Base-by-base conservation (phyloP, 352 stramenopile genomes). In the Hyaloperonospora brassicae region DNA sequence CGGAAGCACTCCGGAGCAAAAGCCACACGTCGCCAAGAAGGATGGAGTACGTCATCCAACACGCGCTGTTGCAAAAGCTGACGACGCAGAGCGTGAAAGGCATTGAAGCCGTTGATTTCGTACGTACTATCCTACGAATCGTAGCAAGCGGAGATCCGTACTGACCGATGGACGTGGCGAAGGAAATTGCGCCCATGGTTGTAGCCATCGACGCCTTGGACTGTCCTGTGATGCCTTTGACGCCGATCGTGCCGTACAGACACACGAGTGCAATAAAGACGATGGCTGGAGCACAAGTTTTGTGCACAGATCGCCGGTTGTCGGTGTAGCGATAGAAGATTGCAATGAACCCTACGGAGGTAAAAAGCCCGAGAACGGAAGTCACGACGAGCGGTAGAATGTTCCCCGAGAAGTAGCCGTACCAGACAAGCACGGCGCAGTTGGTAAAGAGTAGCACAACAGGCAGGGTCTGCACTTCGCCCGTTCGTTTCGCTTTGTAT, bases 381-480 rank as follows among this genome's bases (percentile, higher is more conserved):
- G 75, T 87, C 21, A 59, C 55, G 23, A 86, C 66, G 9, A 86
- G 59, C 13, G 74, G 77, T 48, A 87, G 80, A 57, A 77, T 81
- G 44, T 73, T 57, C 36, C 61, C 39, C 2, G 61, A 66, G 17
- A 84, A 47, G 45, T 75, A 83, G 10, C 73, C 73, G 38, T 75
- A 78, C 52, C 69, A 73, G 23, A 67, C 73, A 30, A 83, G 55
- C 64, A 81, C 71, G 66, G 73, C 80, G 47, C 77, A 82, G 50
- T 86, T 76, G 55, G 73, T 76, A 56, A 74, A 86, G 24, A 88
- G 65, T 48, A 80, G 76, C 17, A 84, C 75, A 2, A 86, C 71
- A 21, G 78, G 76, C 12, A 83, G 61, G 45, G 84, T 70, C 21
- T 77, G 79, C 31, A 72, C 57, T 35, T 67, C 58, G 17, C 73